Evolutionary conservation across 2,329 filamentous ascomycete genomes (phyloP).

Genomic region (Lecanicillium sp.): DNA sequence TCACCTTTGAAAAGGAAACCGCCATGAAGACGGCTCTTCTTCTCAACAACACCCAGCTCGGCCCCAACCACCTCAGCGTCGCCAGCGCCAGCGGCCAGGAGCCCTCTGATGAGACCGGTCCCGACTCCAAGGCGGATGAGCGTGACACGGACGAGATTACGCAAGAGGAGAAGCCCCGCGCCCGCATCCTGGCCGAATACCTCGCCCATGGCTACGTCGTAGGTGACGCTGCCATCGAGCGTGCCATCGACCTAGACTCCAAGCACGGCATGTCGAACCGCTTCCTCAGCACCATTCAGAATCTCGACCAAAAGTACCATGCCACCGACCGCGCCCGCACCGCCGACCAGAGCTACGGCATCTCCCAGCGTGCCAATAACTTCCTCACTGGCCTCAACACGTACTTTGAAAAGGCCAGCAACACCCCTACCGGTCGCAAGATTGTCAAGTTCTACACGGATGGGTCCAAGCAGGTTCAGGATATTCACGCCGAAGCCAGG

Average conservation of each 20-base stretch:
- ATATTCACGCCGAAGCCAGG: constrained; percentile 86
- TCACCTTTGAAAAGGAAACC: constrained; percentile 94
- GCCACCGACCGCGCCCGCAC: constrained; percentile 79
- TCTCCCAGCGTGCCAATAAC: constrained; percentile 62
- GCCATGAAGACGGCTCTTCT: constrained; percentile 95
- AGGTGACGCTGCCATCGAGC: constrained; percentile 65
- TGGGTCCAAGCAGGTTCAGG: constrained; percentile 79
- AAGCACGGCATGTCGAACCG: constrained; percentile 77
- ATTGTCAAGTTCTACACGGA: constrained; percentile 81
- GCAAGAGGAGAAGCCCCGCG: constrained; percentile 94
- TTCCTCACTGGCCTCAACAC: constrained; percentile 60
- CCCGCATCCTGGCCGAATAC: constrained; percentile 91
- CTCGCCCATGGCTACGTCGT: constrained; percentile 90
- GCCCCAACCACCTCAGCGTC: constrained; percentile 72
- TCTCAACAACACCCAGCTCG: constrained; percentile 93
- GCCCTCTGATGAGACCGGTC: constrained; percentile 51
- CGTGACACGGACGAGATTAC: constrained; percentile 62
- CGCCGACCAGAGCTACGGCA: constrained; percentile 76
- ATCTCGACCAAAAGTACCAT: constrained; percentile 79
- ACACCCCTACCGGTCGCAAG: constrained; percentile 81
- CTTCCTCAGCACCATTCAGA: constrained; percentile 68
- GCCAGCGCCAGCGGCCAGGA: constrained; percentile 58
- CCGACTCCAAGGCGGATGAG: constrained; percentile 45
- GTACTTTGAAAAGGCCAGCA: constrained; percentile 91
- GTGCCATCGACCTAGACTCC: constrained; percentile 78